These are phyloP conservation scores for Xylaria longipes DNA, from an alignment of 495 filamentous ascomycete genomes.

Conservation along the genomic window DNA sequence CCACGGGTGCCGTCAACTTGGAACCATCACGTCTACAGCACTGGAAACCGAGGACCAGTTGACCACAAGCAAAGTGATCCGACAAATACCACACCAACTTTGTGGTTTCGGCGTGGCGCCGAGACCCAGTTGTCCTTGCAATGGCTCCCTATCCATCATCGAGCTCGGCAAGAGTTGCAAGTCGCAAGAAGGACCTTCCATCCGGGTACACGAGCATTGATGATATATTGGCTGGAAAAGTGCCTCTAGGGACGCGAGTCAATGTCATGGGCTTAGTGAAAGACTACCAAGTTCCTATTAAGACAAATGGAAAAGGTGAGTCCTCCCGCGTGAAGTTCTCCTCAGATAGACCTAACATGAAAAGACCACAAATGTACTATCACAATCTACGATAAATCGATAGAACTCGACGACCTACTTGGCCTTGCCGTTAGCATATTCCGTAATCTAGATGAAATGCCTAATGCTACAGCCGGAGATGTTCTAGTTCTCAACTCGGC, in stretches of 20 bases:
- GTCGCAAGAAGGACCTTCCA: constrained; percentile 34
- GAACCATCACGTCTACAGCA: constrained; percentile 22
- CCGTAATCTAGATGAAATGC: constrained; percentile 47
- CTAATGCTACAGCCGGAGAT: constrained; percentile 46
- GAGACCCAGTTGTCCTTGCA: not conserved
- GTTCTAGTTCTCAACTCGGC: constrained; percentile 48
- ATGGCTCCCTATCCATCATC: constrained; percentile 30
- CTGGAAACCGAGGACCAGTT: not conserved
- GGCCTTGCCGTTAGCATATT: constrained; percentile 52
- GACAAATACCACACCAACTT: not conserved
- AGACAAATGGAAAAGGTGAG: constrained; percentile 52
- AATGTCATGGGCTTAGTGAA: constrained; percentile 57
- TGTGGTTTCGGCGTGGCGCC: not conserved
- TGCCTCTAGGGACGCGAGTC: constrained; percentile 41
- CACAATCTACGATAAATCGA: constrained; percentile 50
- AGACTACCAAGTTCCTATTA: constrained; percentile 53
- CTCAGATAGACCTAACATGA: constrained; percentile 18
- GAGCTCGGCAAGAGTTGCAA: constrained; percentile 26
- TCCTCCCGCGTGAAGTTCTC: not conserved
- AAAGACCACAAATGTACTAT: constrained; percentile 50
- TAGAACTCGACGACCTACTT: constrained; percentile 33
- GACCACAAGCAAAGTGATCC: not conserved
- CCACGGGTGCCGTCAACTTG: not conserved
- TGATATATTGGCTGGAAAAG: constrained; percentile 38
- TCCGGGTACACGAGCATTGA: constrained; percentile 37